A percentile compares a stretch with the other conserved stretches of the same genome.
These are phyloP conservation scores for Volvox reticuliferus DNA, from an alignment of 139 green algal genomes.

Conservation along the genomic window DNA sequence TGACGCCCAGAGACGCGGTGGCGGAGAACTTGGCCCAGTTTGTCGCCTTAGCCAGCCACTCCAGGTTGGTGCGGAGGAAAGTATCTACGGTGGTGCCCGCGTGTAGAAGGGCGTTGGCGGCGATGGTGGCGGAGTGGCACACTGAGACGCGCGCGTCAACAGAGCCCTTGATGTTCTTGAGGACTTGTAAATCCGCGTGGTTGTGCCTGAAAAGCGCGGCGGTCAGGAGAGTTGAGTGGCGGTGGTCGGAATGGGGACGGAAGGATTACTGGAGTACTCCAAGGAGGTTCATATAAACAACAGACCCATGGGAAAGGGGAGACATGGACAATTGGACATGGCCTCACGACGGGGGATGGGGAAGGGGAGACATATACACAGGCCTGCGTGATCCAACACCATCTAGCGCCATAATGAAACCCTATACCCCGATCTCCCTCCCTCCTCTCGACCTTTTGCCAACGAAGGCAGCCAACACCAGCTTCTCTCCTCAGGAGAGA, in stretches of 20 bases:
- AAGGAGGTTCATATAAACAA: neutral
- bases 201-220: constrained; percentile 64
- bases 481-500: too few relatives aligned
- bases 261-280: neutral
- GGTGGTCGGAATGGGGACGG: neutral
- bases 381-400: too few relatives aligned
- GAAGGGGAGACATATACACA: too few relatives aligned
- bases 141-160: constrained; percentile 89
- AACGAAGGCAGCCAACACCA: too few relatives aligned
- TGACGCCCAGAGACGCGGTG: constrained; percentile 97
- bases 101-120: constrained; percentile 97
- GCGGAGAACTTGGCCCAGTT: constrained; percentile 99
- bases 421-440: too few relatives aligned
- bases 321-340: too few relatives aligned
- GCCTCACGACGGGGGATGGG: neutral
- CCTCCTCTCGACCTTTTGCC: too few relatives aligned
- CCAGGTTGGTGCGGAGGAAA: constrained; percentile 96
- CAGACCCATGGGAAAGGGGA: too few relatives aligned
- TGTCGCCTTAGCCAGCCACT: constrained; percentile 96
- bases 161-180: constrained; percentile 92
- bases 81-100: constrained; percentile 94
- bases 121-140: constrained; percentile 93
- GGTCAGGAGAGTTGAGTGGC: neutral
- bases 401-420: too few relatives aligned
- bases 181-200: constrained; percentile 86